These are phyloP conservation scores for Stephania cephalantha DNA, from an alignment of 164 flowering plant species.

Conservation along the genomic window DNA sequence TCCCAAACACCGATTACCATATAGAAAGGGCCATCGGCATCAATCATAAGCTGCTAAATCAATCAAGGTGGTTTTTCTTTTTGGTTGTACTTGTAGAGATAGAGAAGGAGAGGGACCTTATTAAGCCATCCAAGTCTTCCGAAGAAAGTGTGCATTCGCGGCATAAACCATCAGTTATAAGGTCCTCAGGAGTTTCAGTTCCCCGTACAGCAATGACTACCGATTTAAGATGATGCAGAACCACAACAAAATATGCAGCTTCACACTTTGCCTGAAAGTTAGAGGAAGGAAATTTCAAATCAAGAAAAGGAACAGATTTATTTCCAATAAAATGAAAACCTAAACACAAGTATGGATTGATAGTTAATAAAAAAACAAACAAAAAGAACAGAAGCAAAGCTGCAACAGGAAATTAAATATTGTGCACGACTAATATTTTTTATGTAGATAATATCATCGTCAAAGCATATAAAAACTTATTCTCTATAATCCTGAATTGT, in stretches of 20 bases:
- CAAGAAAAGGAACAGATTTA: neutral
- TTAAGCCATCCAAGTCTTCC: slow-evolving; percentile 73
- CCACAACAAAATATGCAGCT: slow-evolving; percentile 76
- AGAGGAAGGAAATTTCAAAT: slow-evolving; percentile 3
- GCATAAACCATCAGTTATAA: slow-evolving; percentile 78
- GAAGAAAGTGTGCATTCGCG: slow-evolving; percentile 50
- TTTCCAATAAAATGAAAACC: neutral
- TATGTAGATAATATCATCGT: too few relatives aligned
- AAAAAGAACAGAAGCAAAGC: neutral
- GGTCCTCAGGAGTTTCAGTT: slow-evolving; percentile 94
- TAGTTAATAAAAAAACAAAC: neutral
- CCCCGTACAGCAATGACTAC: slow-evolving; percentile 79
- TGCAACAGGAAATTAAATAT: neutral
- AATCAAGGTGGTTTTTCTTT: too few relatives aligned
- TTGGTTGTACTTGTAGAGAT: neutral
- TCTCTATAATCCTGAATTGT: too few relatives aligned
- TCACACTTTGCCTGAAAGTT: slow-evolving; percentile 48
- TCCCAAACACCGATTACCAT: too few relatives aligned
- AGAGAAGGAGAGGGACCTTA: slow-evolving; percentile 34
- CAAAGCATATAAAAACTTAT: too few relatives aligned
- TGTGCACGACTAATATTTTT: too few relatives aligned
- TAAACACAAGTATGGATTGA: neutral
- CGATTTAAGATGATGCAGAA: slow-evolving; percentile 52
- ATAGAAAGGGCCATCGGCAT: too few relatives aligned
- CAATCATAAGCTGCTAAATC: too few relatives aligned